These are phyloP conservation scores for Dimocarpus longan DNA, from an alignment of 345 rosid genomes.

Conservation along the genomic window DNA sequence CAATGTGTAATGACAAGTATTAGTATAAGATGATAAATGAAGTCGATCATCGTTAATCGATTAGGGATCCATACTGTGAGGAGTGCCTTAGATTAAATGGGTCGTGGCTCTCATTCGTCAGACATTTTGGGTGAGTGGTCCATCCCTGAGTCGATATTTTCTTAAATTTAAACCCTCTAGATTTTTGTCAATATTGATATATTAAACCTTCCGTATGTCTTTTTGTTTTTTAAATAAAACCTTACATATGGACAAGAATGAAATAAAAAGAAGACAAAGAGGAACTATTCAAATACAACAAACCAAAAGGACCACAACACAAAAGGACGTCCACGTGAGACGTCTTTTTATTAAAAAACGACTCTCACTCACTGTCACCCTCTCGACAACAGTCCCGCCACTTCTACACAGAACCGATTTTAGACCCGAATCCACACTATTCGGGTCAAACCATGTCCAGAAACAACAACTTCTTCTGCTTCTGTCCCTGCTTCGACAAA, in stretches of 20 bases:
- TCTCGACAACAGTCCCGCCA: not conserved
- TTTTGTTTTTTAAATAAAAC: too few species aligned
- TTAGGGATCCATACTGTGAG: too few species aligned
- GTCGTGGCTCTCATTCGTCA: too few species aligned
- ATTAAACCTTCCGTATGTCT: too few species aligned
- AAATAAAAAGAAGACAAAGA: not conserved
- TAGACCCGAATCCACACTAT: not conserved
- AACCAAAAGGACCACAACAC: not conserved
- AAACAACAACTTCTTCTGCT: constrained; percentile 17
- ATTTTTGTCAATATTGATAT: too few species aligned
- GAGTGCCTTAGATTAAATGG: too few species aligned
- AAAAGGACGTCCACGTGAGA: not conserved
- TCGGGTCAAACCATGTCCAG: constrained; percentile 22
- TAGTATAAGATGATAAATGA: too few species aligned
- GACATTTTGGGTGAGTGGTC: too few species aligned
- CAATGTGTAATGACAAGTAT: too few species aligned
- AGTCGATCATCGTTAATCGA: too few species aligned
- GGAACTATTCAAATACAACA: not conserved
- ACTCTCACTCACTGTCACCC: not conserved
- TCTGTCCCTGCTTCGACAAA: constrained; percentile 59
- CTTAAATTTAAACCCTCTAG: too few species aligned
- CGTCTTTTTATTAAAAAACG: not conserved
- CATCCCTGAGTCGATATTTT: too few species aligned
- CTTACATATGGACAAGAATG: not conserved
- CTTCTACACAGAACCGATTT: not conserved